Base-by-base conservation (phyloP, 305 asterid species). In the Solanum hybrid region DNA sequence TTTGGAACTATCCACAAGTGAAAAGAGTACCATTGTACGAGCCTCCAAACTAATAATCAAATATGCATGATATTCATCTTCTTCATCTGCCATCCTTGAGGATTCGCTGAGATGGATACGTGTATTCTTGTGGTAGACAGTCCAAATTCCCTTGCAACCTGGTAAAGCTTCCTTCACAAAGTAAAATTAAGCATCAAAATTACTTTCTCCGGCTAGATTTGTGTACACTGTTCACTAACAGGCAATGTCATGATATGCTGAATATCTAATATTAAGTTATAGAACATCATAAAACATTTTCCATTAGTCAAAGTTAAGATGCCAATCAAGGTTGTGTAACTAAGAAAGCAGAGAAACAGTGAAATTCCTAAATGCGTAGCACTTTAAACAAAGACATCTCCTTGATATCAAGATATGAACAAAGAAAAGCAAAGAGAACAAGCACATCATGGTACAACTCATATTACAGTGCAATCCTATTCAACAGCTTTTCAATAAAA, bases 61-160 rank as follows among this genome's bases (percentile, higher is more conserved):
- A 94, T 94, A 97, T 87, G 99, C 99, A 90, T 97, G 99, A 91
- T 97, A 97, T 91, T 97, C 99, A 94, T 97, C 99, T 90, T 97
- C 98, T 91, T 96, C 98, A 89, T 93, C 94, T 81, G 94, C 93
- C 90, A 93, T 93, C 92, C 94, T 97, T 75, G 95, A 93, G 76
- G 95, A 93, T 87, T 96, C 99, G 86, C 26, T 85, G 80, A 86
- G 91, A 88, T 90, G 92, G 88, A 91, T 92, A 73, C 98, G 99
- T 37, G 92, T 88, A 91, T 93, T 97, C 94, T 97, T 97, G 94
- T 97, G 99, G 94, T 95, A 97, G 90, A 97, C 99, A 79, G 99
- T 95, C 99, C 99, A 97, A 90, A 97, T 95, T 89, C 99, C 99
- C 92, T 92, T 96, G 95, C 99, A 97, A 79, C 99, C 99, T 60